Percentiles rank a stretch among this genome's conserved stretches.
Evolutionary conservation across 2,329 filamentous ascomycete species (phyloP).

Genomic region (Fusarium scirpi): DNA sequence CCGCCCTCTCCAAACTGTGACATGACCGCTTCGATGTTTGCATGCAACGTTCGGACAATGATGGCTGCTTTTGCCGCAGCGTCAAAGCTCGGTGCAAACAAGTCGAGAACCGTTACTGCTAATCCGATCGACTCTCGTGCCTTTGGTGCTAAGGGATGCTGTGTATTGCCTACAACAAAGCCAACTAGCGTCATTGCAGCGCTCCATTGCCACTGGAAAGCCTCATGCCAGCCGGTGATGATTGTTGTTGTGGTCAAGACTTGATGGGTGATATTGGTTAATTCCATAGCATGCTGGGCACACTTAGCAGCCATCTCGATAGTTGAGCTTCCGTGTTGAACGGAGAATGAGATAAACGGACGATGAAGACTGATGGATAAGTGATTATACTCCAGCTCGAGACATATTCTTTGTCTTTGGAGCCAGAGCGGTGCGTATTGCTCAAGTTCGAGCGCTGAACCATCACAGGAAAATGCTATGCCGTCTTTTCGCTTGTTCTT

Average conservation of each 20-base stretch:
- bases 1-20: not conserved
- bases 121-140: not conserved
- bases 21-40: slow-evolving; percentile 22
- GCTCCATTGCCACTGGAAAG: slow-evolving; percentile 27
- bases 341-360: slow-evolving; percentile 12
- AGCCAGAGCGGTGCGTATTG: slow-evolving; percentile 17
- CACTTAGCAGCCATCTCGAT: slow-evolving; percentile 9
- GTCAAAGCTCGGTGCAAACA: slow-evolving; percentile 10
- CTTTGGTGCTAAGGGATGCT: not conserved
- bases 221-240: slow-evolving; percentile 18
- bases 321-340: not conserved
- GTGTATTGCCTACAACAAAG: not conserved
- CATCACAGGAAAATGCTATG: not conserved
- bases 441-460: not conserved
- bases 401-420: slow-evolving; percentile 2
- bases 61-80: slow-evolving; percentile 7
- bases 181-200: slow-evolving; percentile 12
- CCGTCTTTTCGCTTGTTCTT: not conserved
- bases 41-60: slow-evolving; percentile 3
- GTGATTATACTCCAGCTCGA: slow-evolving; percentile 21
- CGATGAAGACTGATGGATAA: slow-evolving; percentile 11
- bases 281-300: slow-evolving; percentile 1
- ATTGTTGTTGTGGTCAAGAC: not conserved
- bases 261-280: slow-evolving; percentile 8
- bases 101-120: slow-evolving; percentile 1